phyloP scores from a whole-genome alignment of 441 rosid species.

The Erodium moschatum region DNA sequence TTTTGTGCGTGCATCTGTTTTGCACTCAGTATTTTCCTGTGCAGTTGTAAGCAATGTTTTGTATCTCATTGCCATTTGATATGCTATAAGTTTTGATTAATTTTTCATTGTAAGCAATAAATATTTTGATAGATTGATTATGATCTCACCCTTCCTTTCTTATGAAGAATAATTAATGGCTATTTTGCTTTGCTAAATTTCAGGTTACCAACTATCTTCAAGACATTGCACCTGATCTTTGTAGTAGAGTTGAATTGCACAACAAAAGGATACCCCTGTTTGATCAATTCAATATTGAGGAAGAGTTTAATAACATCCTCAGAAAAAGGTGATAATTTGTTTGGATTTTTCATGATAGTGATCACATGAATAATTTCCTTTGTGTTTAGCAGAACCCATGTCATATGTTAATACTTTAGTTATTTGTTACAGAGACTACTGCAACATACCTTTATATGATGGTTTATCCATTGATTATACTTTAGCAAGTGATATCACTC shows the following conservation, averaged over 20 bases:
- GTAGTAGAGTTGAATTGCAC: slow-evolving; percentile 72
- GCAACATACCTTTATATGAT: neutral
- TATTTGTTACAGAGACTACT: neutral
- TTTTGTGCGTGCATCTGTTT: neutral
- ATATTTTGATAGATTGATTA: slow-evolving; percentile 7
- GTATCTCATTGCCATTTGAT: neutral
- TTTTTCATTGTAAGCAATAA: neutral
- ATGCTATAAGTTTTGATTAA: neutral
- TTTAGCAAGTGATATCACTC: too few relatives aligned
- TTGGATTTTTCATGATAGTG: slow-evolving; percentile 11
- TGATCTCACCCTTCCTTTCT: neutral
- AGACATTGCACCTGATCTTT: slow-evolving; percentile 90
- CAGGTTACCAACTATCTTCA: slow-evolving; percentile 94
- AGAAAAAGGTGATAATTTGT: slow-evolving; percentile 66
- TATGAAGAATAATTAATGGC: neutral
- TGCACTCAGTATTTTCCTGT: neutral
- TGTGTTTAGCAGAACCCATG: neutral
- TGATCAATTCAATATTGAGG: slow-evolving; percentile 77
- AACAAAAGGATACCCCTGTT: slow-evolving; percentile 70
- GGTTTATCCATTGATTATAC: neutral
- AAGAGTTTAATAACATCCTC: slow-evolving; percentile 72
- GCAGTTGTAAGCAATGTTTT: neutral
- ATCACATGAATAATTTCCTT: neutral
- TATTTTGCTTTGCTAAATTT: slow-evolving; percentile 22
- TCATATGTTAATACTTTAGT: neutral